Percentiles rank a stretch among this genome's conserved stretches.
Conservation (phyloP, 306 rosid species). For the Cicer yamashitae region DNA sequence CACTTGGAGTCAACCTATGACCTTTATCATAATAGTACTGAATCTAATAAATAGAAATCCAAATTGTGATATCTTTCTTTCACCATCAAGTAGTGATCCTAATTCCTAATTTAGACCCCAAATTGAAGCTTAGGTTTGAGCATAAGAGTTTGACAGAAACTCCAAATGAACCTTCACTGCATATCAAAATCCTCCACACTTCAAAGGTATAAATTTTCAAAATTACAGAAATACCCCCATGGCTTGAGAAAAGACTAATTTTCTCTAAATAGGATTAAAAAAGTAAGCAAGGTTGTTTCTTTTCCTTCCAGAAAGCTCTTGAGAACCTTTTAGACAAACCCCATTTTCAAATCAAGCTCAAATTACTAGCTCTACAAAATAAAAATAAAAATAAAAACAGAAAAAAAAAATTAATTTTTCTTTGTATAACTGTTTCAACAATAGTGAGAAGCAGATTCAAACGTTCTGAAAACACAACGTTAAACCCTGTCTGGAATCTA, state of each 20-base stretch:
- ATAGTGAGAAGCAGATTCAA: slow-evolving; percentile 35
- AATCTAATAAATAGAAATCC: slow-evolving; percentile 41
- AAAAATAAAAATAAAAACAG: not conserved
- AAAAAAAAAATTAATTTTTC: not conserved
- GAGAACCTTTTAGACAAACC: slow-evolving; percentile 35
- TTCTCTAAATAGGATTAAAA: not conserved
- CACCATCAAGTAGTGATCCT: slow-evolving; percentile 37
- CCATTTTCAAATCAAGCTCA: slow-evolving; percentile 48
- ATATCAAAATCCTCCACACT: slow-evolving; percentile 29
- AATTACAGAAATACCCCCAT: not conserved
- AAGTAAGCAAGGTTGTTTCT: not conserved
- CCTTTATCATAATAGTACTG: slow-evolving; percentile 14
- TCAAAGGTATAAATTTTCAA: not conserved
- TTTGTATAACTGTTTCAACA: slow-evolving; percentile 13
- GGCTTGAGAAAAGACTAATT: slow-evolving; percentile 14
- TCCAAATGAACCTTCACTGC: slow-evolving; percentile 32
- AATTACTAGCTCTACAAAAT: slow-evolving; percentile 25
- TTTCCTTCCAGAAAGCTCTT: slow-evolving; percentile 35
- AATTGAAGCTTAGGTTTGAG: slow-evolving; percentile 36
- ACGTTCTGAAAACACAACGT: slow-evolving; percentile 41
- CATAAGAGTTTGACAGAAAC: slow-evolving; percentile 11
- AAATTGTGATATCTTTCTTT: slow-evolving; percentile 21
- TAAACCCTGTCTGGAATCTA: slow-evolving; percentile 46
- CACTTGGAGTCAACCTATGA: slow-evolving; percentile 34
- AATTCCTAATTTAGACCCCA: slow-evolving; percentile 20